phyloP scores from a whole-genome alignment of 805 yeast genomes.

The baker's yeast (Saccharomyces cerevisiae) region DNA sequence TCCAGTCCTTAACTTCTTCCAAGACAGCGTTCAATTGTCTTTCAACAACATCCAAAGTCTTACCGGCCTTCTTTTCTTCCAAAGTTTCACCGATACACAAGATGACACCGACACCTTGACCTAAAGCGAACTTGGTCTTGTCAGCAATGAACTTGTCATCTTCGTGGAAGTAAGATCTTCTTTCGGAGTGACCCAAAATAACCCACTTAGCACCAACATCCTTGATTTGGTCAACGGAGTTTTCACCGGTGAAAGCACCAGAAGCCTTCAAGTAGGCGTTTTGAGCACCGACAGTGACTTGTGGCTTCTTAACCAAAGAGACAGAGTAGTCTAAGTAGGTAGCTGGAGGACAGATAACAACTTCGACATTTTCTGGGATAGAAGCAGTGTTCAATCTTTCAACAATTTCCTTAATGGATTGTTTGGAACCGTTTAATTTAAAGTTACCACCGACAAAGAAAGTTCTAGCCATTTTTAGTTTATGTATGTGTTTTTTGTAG shows the following conservation, averaged over 20 bases:
- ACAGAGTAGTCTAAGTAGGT: constrained; percentile 79
- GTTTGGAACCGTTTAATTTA: constrained; percentile 94
- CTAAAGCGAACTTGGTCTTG: constrained; percentile 90
- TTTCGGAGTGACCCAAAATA: constrained; percentile 95
- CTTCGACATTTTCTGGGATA: constrained; percentile 74
- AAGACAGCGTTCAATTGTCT: constrained; percentile 87
- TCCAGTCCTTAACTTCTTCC: constrained; percentile 79
- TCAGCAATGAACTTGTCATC: constrained; percentile 84
- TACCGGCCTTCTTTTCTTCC: constrained; percentile 86
- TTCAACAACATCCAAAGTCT: constrained; percentile 78
- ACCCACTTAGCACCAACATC: constrained; percentile 94
- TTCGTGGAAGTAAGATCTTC: constrained; percentile 90
- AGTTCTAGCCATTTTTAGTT: constrained; percentile 56
- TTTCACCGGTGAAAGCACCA: constrained; percentile 98
- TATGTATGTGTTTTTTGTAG: constrained; percentile 1
- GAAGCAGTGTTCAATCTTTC: constrained; percentile 73
- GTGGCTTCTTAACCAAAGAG: constrained; percentile 55
- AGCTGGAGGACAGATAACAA: constrained; percentile 94
- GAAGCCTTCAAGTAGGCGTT: constrained; percentile 79
- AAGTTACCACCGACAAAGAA: constrained; percentile 99
- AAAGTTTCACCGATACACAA: constrained; percentile 96
- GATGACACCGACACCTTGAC: constrained; percentile 81
- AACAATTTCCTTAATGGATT: constrained; percentile 74
- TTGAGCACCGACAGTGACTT: constrained; percentile 82
- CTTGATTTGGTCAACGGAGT: constrained; percentile 77